These are phyloP conservation scores for Tremella mesenterica DNA, from an alignment of 768 basidiomycete genomes.

Conservation along the genomic window DNA sequence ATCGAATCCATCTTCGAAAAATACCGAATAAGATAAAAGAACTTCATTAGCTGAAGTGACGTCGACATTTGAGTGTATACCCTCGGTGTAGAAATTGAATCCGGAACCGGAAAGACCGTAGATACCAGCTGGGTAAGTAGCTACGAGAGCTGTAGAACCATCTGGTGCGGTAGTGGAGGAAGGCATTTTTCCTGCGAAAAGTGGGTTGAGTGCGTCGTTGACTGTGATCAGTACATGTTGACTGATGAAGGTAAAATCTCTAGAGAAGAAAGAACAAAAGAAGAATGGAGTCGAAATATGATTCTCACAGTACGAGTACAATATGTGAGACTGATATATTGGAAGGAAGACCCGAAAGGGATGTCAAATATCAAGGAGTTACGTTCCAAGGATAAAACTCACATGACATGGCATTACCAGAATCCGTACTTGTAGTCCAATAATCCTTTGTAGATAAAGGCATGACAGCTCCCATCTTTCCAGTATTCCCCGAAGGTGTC, in stretches of 20 bases:
- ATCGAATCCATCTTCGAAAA: conserved; percentile 57
- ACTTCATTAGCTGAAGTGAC: conserved; percentile 59
- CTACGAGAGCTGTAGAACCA: conserved; percentile 27
- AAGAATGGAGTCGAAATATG: not conserved
- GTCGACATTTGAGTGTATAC: conserved; percentile 51
- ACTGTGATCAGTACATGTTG: conserved; percentile 8
- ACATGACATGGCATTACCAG: conserved; percentile 7
- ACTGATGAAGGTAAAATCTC: not conserved
- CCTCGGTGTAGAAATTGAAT: conserved; percentile 64
- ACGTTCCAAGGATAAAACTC: too few species aligned
- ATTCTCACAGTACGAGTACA: not conserved
- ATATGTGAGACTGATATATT: too few species aligned
- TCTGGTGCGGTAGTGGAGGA: conserved; percentile 24
- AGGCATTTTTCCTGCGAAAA: conserved; percentile 30
- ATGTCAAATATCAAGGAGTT: too few species aligned
- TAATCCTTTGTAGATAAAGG: conserved; percentile 1
- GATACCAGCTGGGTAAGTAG: conserved; percentile 24
- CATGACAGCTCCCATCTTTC: not conserved
- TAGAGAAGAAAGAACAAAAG: too few species aligned
- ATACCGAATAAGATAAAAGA: conserved; percentile 61
- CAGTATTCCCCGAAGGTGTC: not conserved
- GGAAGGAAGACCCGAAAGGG: too few species aligned
- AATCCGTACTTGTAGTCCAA: conserved; percentile 9
- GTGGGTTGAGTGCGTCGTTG: conserved; percentile 29
- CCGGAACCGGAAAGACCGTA: conserved; percentile 42